Percentiles rank a stretch among this genome's conserved stretches.
Evolutionary conservation across 208 protist genomes (phyloP).

Genomic region (Wallacemonas sp.): DNA sequence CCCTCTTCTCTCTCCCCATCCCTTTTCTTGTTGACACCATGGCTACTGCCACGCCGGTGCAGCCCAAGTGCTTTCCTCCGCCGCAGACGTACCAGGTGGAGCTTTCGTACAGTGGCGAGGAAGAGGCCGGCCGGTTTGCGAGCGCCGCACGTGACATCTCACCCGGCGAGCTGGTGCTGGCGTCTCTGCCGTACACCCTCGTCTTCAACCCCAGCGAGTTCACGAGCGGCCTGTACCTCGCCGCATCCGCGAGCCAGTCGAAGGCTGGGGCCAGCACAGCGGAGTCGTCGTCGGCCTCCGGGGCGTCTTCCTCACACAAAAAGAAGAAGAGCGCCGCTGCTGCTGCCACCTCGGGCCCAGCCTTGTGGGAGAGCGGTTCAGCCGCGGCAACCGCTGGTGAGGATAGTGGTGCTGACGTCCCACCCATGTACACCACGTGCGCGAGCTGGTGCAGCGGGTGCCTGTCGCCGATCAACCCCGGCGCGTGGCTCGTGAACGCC

Average conservation of each 20-base stretch:
- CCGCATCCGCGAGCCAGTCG: conserved; percentile 22
- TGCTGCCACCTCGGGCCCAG: no score
- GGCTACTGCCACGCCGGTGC: not conserved
- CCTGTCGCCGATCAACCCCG: conserved; percentile 43
- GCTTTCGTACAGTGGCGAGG: conserved; percentile 28
- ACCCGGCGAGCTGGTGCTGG: conserved; percentile 66
- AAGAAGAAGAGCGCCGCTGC: no score
- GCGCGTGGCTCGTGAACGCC: conserved; percentile 47
- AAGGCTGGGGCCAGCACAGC: not conserved
- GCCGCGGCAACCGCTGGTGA: no score
- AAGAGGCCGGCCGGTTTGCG: conserved; percentile 51
- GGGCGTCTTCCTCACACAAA: no score
- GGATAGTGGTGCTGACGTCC: not conserved
- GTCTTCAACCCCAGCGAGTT: conserved; percentile 49
- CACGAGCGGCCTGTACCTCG: conserved; percentile 49
- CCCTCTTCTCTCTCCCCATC: not conserved
- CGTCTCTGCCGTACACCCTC: conserved; percentile 45
- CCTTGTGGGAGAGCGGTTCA: no score
- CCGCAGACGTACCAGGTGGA: conserved; percentile 34
- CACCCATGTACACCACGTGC: conserved; percentile 20
- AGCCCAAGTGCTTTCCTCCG: conserved; percentile 10
- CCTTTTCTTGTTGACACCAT: not conserved
- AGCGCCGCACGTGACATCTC: conserved; percentile 40
- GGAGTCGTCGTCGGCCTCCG: not conserved
- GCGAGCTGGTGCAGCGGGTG: conserved; percentile 49